Evolutionary conservation across 2,329 filamentous ascomycete species (phyloP).

Genomic region (Sporothrix phasma): DNA sequence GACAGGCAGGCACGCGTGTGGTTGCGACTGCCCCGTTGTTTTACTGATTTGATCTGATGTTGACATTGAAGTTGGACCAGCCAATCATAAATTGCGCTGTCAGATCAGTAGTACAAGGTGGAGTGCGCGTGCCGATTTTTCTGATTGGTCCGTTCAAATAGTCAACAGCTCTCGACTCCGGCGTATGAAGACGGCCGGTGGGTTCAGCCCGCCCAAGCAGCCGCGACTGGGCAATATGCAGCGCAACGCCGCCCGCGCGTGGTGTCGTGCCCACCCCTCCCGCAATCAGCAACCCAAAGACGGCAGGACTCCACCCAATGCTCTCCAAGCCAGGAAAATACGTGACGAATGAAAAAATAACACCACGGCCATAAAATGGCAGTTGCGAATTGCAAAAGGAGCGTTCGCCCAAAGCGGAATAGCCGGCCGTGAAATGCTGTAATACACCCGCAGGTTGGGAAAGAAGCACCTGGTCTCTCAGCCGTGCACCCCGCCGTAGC

Average conservation of each 20-base stretch:
- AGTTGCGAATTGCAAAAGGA: neutral
- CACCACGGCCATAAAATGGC: neutral
- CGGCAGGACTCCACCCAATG: neutral
- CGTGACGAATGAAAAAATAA: conserved; percentile 1
- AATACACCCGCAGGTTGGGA: neutral
- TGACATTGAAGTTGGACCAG: neutral
- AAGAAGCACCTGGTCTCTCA: neutral
- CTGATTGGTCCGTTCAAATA: conserved; percentile 15
- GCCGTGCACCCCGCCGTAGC: conserved; percentile 1
- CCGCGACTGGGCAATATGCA: neutral
- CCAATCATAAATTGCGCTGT: conserved; percentile 4
- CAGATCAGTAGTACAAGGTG: neutral
- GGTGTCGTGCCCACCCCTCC: neutral
- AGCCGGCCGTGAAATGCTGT: neutral
- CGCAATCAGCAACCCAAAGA: conserved; percentile 9
- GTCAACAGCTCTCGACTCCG: neutral
- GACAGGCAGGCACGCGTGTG: neutral
- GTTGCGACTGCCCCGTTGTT: neutral
- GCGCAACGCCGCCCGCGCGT: neutral
- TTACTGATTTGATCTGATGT: neutral
- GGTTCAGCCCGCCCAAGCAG: neutral
- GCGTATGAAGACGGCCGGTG: too few relatives aligned
- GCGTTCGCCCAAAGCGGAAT: conserved; percentile 8
- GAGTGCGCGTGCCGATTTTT: conserved; percentile 10
- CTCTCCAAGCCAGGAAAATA: neutral